These are phyloP conservation scores for Stenocarpella maydis DNA, from an alignment of 2,329 filamentous ascomycete genomes.

Conservation along the genomic window DNA sequence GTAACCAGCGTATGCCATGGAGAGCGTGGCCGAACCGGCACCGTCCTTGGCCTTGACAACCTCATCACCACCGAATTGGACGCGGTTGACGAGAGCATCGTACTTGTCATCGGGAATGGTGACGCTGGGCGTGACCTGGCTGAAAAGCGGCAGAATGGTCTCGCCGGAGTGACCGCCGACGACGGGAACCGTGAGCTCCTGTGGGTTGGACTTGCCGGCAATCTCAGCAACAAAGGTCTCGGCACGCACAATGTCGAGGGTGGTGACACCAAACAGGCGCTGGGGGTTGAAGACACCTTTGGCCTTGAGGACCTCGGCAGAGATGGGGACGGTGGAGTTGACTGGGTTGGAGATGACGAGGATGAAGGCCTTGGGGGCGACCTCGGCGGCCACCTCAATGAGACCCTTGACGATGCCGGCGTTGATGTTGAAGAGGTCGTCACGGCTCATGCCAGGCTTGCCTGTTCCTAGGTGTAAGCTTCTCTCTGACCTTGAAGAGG, in stretches of 20 bases:
- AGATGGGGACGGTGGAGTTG: slow-evolving; percentile 98
- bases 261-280: slow-evolving; percentile 98
- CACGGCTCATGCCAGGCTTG: slow-evolving; percentile 99
- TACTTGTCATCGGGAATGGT: slow-evolving; percentile 89
- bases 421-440: slow-evolving; percentile 99
- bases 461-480: slow-evolving; percentile 60
- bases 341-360: slow-evolving; percentile 99
- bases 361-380: slow-evolving; percentile 91
- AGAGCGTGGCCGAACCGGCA: slow-evolving; percentile 82
- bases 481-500: background rate
- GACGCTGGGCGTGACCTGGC: slow-evolving; percentile 82
- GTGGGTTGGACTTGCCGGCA: slow-evolving; percentile 81
- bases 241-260: slow-evolving; percentile 96
- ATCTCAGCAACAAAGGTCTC: slow-evolving; percentile 95
- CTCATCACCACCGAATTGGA: slow-evolving; percentile 97
- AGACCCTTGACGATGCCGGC: slow-evolving; percentile 96
- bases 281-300: slow-evolving; percentile 93
- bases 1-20: slow-evolving; percentile 92
- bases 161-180: slow-evolving; percentile 97
- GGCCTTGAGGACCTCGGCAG: slow-evolving; percentile 94
- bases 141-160: slow-evolving; percentile 98
- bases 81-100: slow-evolving; percentile 88
- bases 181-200: slow-evolving; percentile 87
- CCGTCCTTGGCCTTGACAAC: slow-evolving; percentile 88
- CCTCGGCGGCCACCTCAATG: slow-evolving; percentile 86